Percentiles rank a stretch among this genome's conserved stretches.
Conservation (phyloP, 208 protist species). For the Naegleria gruberi region DNA sequence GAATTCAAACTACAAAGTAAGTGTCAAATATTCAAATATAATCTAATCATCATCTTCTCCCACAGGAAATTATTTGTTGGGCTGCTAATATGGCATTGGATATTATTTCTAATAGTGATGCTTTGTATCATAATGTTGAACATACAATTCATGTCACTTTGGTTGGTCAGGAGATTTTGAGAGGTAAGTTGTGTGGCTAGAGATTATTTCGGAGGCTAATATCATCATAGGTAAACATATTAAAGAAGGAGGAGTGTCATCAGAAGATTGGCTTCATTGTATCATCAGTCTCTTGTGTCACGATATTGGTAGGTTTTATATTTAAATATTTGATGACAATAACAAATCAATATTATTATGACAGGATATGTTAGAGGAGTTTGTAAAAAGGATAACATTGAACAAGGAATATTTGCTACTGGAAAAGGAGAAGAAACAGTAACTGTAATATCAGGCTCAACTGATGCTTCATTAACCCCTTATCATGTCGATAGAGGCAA, state of each 20-base stretch:
- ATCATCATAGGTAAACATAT: neutral
- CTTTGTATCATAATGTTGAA: slow-evolving; percentile 29
- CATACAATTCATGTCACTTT: slow-evolving; percentile 22
- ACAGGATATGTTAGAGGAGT: slow-evolving; percentile 18
- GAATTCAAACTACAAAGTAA: neutral
- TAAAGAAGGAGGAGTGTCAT: slow-evolving; percentile 9
- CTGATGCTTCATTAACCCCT: slow-evolving; percentile 16
- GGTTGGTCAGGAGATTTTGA: slow-evolving; percentile 18
- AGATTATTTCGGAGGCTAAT: too few relatives aligned
- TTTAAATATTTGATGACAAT: neutral
- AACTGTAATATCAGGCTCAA: too few relatives aligned
- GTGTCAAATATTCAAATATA: neutral
- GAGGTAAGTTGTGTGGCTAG: neutral
- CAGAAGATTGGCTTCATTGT: slow-evolving; percentile 20
- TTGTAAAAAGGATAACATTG: neutral
- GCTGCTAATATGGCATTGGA: neutral
- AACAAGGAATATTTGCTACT: neutral
- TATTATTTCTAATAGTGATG: slow-evolving; percentile 19
- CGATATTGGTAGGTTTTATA: slow-evolving; percentile 6
- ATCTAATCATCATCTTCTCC: too few relatives aligned
- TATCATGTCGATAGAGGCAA: slow-evolving; percentile 27
- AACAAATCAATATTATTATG: neutral
- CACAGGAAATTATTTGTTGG: slow-evolving; percentile 3
- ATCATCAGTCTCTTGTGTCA: slow-evolving; percentile 19
- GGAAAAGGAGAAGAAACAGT: neutral